phyloP scores from a whole-genome alignment of 768 basidiomycete species.

The Suillus discolor region DNA sequence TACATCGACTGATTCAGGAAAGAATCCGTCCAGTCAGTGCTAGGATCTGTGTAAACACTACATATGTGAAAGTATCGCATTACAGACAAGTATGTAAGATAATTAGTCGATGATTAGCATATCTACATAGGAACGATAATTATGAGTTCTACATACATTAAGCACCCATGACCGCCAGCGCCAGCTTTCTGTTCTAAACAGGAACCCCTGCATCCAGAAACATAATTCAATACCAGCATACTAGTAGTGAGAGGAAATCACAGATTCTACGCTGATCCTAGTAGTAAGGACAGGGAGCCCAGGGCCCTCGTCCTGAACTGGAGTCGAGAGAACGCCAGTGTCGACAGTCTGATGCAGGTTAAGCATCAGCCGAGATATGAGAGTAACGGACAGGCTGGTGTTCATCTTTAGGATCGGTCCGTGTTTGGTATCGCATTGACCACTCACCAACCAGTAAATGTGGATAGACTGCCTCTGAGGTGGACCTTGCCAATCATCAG shows the following conservation, averaged over 20 bases:
- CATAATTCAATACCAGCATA: neutral
- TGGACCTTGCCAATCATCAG: neutral
- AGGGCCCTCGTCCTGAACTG: neutral
- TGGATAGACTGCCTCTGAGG: neutral
- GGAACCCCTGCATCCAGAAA: neutral
- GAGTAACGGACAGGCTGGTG: neutral
- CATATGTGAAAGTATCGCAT: too few species aligned
- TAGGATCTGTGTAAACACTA: neutral
- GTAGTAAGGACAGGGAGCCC: neutral
- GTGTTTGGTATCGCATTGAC: neutral
- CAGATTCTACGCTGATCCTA: neutral
- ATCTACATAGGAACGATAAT: neutral
- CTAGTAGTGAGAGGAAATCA: neutral
- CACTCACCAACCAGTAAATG: neutral
- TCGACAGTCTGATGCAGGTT: neutral
- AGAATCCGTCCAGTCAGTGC: conserved; percentile 33
- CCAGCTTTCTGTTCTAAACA: too few species aligned
- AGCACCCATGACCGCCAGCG: too few species aligned
- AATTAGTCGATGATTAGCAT: neutral
- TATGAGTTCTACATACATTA: too few species aligned
- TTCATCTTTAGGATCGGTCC: conserved; percentile 12
- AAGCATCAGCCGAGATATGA: neutral
- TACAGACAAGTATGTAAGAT: too few species aligned
- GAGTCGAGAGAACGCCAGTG: neutral
- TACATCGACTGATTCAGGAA: conserved; percentile 60